Evolutionary conservation across 2,329 filamentous ascomycete species (phyloP), one percentile per base, ranked within the genome.

Genomic region (Aureobasidium sp.): DNA sequence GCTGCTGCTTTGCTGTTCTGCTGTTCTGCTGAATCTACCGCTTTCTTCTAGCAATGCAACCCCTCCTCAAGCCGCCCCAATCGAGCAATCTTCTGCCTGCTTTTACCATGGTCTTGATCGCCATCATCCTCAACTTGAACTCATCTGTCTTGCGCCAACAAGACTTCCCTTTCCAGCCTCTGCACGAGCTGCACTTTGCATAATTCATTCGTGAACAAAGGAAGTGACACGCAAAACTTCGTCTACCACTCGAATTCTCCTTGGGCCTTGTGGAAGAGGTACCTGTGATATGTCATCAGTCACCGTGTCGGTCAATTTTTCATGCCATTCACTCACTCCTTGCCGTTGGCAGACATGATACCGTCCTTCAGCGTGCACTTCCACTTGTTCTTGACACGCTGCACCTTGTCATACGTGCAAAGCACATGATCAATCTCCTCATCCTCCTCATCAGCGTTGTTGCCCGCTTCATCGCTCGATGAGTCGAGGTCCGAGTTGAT

Each of bases 401-500:
- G 91, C 8, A 98, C 93, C 75, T 98, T 98, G 75, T 98, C 93
- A 68, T 98, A 98, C 68, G 95, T 96, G 75, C 93, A 98, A 35
- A 98, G 83, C 88, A 98, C 97, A 59, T 86, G 80, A 30, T 84
- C 81, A 38, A 95, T 90, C 56, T 94, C 89, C 12, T 90, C 88
- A 47, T 93, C 90, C 29, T 93, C 88, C 21, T 91, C 88, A 21
- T 93, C 89, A 25, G 87, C 84, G 16, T 68, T 65, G 47, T 45
- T 60, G 58, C 60, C 48, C 57, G 49, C 72, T 10, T 88, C 84
- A 57, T 97, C 93, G 58, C 97, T 90, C 65, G 97, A 93, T 65
- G 98, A 93, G 66, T 98, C 93, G 3, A 98, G 82, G 63, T 98
- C 93, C 0, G 93, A 97, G 70, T 98, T 98, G 73, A 98, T 98